phyloP scores from a whole-genome alignment of 1,139 yeast genomes.

The Protomyces inundatus region DNA sequence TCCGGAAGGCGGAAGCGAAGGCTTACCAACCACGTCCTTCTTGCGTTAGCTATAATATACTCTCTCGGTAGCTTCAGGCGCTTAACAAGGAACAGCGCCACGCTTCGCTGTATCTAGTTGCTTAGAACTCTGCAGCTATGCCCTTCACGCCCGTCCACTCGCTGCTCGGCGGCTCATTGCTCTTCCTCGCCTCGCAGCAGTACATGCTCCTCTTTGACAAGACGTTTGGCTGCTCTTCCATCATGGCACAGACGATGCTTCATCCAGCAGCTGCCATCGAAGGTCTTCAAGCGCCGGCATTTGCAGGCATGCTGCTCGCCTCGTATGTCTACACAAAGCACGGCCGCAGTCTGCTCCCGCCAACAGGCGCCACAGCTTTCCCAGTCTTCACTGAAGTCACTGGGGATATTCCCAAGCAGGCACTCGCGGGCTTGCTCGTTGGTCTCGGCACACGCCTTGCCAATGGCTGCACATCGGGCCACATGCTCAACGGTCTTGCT shows the following conservation, averaged over 20 bases:
- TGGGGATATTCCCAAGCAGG: conserved; percentile 10
- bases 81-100: no score
- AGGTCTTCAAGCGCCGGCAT: neutral
- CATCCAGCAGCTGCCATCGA: neutral
- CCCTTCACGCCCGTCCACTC: conserved; percentile 7
- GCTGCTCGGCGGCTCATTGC: conserved; percentile 5
- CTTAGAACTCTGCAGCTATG: neutral
- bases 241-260: neutral
- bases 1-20: no score
- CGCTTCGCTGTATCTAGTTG: no score
- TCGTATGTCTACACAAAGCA: neutral
- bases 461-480: conserved; percentile 51
- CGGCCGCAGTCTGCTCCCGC: neutral
- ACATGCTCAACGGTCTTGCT: conserved; percentile 48
- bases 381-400: neutral
- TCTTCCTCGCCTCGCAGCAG: neutral
- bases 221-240: conserved; percentile 8
- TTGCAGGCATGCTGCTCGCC: conserved; percentile 1
- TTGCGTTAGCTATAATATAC: no score
- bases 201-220: neutral
- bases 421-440: conserved; percentile 41
- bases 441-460: conserved; percentile 48
- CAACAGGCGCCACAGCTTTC: no score
- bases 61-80: no score
- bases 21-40: no score